Percentiles rank a stretch among this genome's conserved stretches.
Evolutionary conservation across 2,329 filamentous ascomycete genomes (phyloP).

Genomic region (Phoma herbarum): DNA sequence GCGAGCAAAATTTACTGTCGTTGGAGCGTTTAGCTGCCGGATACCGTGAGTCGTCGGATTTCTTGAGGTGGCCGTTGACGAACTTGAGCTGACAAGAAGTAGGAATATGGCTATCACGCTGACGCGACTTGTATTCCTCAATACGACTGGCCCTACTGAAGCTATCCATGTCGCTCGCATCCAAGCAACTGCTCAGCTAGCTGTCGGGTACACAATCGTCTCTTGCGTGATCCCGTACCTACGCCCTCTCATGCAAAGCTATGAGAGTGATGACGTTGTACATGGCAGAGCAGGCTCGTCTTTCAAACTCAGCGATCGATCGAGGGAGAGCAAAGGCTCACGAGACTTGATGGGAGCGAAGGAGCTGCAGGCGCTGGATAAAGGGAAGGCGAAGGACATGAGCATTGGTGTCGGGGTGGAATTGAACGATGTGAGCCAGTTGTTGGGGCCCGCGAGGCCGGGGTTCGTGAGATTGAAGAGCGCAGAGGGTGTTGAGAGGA

Average conservation of each 20-base stretch:
- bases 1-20: slow-evolving; percentile 20
- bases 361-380: neutral
- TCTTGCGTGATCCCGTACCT: slow-evolving; percentile 25
- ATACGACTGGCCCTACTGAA: neutral
- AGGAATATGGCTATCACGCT: slow-evolving; percentile 14
- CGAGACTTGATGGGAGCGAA: neutral
- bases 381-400: slow-evolving; percentile 1
- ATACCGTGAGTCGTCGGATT: slow-evolving; percentile 1
- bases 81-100: neutral
- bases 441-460: neutral
- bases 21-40: slow-evolving; percentile 24
- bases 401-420: neutral
- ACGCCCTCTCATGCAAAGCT: slow-evolving; percentile 23
- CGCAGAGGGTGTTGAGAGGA: neutral
- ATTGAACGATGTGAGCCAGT: neutral
- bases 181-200: slow-evolving; percentile 14
- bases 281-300: neutral
- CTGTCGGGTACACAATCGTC: slow-evolving; percentile 20
- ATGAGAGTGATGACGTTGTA: slow-evolving; percentile 6
- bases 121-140: slow-evolving; percentile 8
- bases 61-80: neutral
- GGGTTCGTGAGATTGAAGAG: neutral
- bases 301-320: neutral
- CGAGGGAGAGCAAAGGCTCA: neutral
- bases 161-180: slow-evolving; percentile 14